These are phyloP conservation scores for Penicillium sp. DNA, from an alignment of 2,329 filamentous ascomycete species.

Conservation along the genomic window DNA sequence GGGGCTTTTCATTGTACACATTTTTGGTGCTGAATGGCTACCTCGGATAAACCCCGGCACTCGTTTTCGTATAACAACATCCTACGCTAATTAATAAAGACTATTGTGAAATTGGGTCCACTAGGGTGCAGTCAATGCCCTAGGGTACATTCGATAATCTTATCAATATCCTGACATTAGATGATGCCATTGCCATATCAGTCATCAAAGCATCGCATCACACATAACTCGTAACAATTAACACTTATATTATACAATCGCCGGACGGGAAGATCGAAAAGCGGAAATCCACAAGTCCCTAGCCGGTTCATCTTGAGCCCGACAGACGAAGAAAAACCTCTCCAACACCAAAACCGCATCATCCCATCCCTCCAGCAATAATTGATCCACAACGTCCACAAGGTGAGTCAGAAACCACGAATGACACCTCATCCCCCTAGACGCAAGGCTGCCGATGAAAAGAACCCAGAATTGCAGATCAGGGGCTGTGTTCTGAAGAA, in stretches of 20 bases:
- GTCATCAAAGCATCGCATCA: background rate
- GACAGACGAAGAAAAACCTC: conserved; percentile 16
- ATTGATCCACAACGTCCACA: conserved; percentile 1
- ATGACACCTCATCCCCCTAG: conserved; percentile 12
- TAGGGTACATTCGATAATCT: too few relatives aligned
- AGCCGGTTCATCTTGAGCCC: conserved; percentile 10
- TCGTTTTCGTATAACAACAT: too few relatives aligned
- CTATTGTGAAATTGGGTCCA: too few relatives aligned
- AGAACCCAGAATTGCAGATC: conserved; percentile 22
- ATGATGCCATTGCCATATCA: background rate
- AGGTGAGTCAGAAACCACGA: conserved; percentile 19
- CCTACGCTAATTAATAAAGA: too few relatives aligned
- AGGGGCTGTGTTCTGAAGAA: conserved; percentile 2
- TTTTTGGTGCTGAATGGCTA: background rate
- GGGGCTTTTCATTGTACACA: background rate
- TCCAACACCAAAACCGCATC: conserved; percentile 8
- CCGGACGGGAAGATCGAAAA: background rate
- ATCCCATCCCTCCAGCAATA: conserved; percentile 12
- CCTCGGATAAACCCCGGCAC: too few relatives aligned
- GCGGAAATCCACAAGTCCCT: conserved; percentile 10
- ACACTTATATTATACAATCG: background rate
- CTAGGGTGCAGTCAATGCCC: too few relatives aligned
- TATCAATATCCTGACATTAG: background rate
- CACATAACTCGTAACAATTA: background rate
- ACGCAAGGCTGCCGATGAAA: conserved; percentile 23